Percentiles rank a stretch among this genome's conserved stretches.
Conservation (phyloP, 2,329 filamentous ascomycete species). For the Corniculantispora saksenae region DNA sequence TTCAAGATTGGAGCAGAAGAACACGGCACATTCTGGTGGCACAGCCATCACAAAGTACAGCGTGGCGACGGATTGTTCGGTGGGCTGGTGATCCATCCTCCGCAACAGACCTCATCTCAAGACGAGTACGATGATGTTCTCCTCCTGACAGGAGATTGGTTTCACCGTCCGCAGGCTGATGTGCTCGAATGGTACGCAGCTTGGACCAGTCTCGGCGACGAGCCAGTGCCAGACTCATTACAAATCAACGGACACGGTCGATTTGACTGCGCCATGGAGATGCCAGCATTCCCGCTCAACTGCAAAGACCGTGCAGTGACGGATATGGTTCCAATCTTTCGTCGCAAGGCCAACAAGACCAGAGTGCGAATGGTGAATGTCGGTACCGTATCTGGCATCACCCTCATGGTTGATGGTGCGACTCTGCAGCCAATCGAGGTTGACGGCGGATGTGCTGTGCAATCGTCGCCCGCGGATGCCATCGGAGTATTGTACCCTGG, state of each 20-base stretch:
- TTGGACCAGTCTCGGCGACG: conserved; percentile 43
- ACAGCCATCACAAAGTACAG: conserved; percentile 55
- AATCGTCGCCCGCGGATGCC: conserved; percentile 18
- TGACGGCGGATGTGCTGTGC: conserved; percentile 26
- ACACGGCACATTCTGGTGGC: conserved; percentile 59
- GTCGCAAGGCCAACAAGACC: conserved; percentile 6
- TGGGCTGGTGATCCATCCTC: conserved; percentile 55
- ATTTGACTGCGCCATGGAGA: conserved; percentile 33
- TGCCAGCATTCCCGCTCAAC: conserved; percentile 27
- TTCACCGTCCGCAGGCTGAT: conserved; percentile 41
- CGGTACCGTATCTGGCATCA: conserved; percentile 27
- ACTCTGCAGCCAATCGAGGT: conserved; percentile 25
- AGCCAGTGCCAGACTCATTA: conserved; percentile 34
- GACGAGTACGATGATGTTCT: conserved; percentile 45
- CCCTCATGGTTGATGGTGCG: conserved; percentile 25
- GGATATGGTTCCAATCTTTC: conserved; percentile 23
- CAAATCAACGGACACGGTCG: conserved; percentile 38
- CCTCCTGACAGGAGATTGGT: conserved; percentile 49
- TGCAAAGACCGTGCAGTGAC: conserved; percentile 20
- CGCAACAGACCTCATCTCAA: conserved; percentile 31
- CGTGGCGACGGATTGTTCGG: conserved; percentile 58
- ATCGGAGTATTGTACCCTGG: conserved; percentile 30
- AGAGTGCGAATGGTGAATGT: conserved; percentile 28
- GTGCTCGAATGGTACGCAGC: conserved; percentile 32
- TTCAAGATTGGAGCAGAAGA: conserved; percentile 58